Conservation (phyloP, 2,329 filamentous ascomycete genomes). For the Fusarium keratoplasticum region DNA sequence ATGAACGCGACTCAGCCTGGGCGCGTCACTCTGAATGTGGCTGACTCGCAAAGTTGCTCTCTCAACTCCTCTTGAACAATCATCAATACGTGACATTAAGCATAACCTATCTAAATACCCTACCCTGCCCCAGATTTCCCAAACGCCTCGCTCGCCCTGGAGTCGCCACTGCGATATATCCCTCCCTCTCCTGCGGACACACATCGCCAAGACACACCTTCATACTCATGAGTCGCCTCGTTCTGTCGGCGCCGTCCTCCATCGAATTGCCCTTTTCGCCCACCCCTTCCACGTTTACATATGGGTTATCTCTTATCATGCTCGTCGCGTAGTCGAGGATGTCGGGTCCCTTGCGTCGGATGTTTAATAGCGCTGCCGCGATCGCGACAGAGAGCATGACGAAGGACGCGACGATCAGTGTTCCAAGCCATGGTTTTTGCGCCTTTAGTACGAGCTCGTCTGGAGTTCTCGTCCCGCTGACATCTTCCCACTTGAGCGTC, state of each 20-base stretch:
- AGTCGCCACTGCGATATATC: conserved; percentile 12
- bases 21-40: not conserved
- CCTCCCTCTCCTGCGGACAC: conserved; percentile 2
- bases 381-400: not conserved
- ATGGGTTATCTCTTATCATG: conserved; percentile 13
- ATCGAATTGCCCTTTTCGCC: not conserved
- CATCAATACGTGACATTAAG: not conserved
- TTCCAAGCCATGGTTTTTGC: conserved; percentile 1
- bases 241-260: conserved; percentile 11
- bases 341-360: conserved; percentile 7
- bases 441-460: not conserved
- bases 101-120: conserved; percentile 5
- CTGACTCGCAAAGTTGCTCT: not conserved
- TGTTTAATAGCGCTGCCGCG: conserved; percentile 6
- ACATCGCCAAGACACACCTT: conserved; percentile 16
- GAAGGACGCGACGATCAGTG: not conserved
- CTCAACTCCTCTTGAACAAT: not conserved
- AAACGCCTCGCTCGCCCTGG: not conserved
- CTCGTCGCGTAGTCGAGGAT: conserved; percentile 10
- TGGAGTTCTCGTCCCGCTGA: not conserved
- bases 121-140: not conserved
- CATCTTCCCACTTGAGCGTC: not conserved
- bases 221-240: conserved; percentile 8
- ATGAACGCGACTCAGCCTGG: not conserved
- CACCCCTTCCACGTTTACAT: not conserved